Evolutionary conservation across 441 rosid genomes (phyloP).

Genomic region (Breynia disticha): DNA sequence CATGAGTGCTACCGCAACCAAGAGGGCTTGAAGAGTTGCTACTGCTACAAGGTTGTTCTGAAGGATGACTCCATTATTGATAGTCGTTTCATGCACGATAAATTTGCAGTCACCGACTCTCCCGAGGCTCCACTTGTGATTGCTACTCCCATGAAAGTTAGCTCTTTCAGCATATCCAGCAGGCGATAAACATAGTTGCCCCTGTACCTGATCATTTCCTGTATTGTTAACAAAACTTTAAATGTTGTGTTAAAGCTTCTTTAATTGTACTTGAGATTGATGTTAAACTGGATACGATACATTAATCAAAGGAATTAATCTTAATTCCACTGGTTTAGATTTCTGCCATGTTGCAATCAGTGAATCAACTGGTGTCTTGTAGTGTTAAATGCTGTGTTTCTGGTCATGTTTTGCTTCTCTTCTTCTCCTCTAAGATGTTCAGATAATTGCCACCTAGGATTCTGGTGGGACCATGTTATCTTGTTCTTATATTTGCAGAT

Average conservation of each 20-base stretch:
- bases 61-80: slow-evolving; percentile 90
- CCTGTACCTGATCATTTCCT: slow-evolving; percentile 7
- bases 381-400: background rate
- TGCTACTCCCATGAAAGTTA: slow-evolving; percentile 89
- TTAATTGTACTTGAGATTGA: slow-evolving; percentile 8
- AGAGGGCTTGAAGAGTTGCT: slow-evolving; percentile 94
- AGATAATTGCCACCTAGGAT: background rate
- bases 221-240: slow-evolving; percentile 7
- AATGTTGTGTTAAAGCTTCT: slow-evolving; percentile 3
- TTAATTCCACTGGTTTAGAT: slow-evolving; percentile 11
- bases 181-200: slow-evolving; percentile 29
- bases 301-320: slow-evolving; percentile 8
- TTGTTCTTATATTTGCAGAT: slow-evolving; percentile 4
- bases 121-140: slow-evolving; percentile 97
- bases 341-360: background rate
- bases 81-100: slow-evolving; percentile 97
- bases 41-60: slow-evolving; percentile 86
- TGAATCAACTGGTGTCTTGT: background rate
- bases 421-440: background rate
- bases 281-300: slow-evolving; percentile 9
- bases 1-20: slow-evolving; percentile 87
- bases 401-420: background rate
- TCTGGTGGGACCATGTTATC: slow-evolving; percentile 31
- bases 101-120: slow-evolving; percentile 77
- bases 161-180: slow-evolving; percentile 95